Percentiles rank a stretch among this genome's conserved stretches.
phyloP scores from a whole-genome alignment of 345 rosid species.

The Lepidium africanum region DNA sequence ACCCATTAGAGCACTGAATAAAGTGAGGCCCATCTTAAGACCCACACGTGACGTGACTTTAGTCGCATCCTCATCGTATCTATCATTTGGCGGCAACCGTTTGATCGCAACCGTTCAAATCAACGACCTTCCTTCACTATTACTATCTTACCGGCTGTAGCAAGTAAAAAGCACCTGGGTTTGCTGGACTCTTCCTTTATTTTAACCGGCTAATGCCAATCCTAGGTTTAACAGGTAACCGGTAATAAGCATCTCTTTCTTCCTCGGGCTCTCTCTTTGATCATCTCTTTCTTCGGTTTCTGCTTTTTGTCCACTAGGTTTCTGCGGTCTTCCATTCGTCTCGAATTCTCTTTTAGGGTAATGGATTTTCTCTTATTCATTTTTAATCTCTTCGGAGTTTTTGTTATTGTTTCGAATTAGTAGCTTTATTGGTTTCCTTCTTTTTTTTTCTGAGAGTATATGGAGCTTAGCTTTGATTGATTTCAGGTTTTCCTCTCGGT shows the following conservation, averaged over 20 bases:
- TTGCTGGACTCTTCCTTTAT: background rate
- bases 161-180: conserved; percentile 33
- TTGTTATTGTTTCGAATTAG: background rate
- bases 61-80: conserved; percentile 15
- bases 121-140: conserved; percentile 13
- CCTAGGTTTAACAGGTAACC: conserved; percentile 35
- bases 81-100: conserved; percentile 37
- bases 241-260: conserved; percentile 22
- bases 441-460: background rate
- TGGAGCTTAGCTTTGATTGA: background rate
- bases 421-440: background rate
- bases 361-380: background rate
- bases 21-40: background rate
- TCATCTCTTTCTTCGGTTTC: conserved; percentile 15
- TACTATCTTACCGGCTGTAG: conserved; percentile 32
- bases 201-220: conserved; percentile 10
- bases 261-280: background rate
- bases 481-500: background rate
- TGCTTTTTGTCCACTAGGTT: conserved; percentile 4
- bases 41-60: conserved; percentile 16
- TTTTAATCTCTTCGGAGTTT: background rate
- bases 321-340: conserved; percentile 23
- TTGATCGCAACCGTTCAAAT: conserved; percentile 37
- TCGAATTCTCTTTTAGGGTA: conserved; percentile 14
- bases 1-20: background rate